These are phyloP conservation scores for Cladosporium oxysporum DNA, from an alignment of 2,329 filamentous ascomycete species.

Conservation along the genomic window DNA sequence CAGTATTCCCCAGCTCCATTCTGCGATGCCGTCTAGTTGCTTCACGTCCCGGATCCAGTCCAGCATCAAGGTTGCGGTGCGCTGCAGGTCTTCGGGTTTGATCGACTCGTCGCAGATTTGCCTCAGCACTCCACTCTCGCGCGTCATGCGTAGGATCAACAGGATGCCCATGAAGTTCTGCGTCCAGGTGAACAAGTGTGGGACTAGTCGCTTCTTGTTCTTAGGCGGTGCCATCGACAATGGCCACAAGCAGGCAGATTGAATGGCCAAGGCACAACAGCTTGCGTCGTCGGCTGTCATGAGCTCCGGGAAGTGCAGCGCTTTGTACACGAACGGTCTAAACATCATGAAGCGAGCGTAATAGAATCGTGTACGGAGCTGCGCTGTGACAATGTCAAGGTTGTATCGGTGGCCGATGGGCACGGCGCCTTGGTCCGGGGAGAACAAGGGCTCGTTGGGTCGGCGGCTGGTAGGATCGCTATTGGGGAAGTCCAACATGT, in stretches of 20 bases:
- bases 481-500: conserved; percentile 46
- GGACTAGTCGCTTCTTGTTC: conserved; percentile 60
- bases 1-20: conserved; percentile 58
- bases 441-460: conserved; percentile 46
- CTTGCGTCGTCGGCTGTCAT: conserved; percentile 57
- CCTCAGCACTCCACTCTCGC: conserved; percentile 53
- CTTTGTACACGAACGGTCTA: conserved; percentile 62
- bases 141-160: conserved; percentile 57
- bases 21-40: conserved; percentile 55
- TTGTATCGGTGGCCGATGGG: conserved; percentile 53
- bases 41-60: conserved; percentile 63
- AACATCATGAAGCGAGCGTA: conserved; percentile 61
- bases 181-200: conserved; percentile 62
- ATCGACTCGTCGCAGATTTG: conserved; percentile 55
- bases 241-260: conserved; percentile 61
- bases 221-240: conserved; percentile 59
- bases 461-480: conserved; percentile 31
- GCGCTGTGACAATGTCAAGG: conserved; percentile 58
- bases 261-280: conserved; percentile 59
- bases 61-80: conserved; percentile 56
- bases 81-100: conserved; percentile 48
- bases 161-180: conserved; percentile 63
- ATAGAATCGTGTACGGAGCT: conserved; percentile 61
- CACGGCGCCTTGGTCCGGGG: conserved; percentile 47
- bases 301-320: conserved; percentile 57